Conservation (phyloP, 805 yeast species). For the Ogataea siamensis region DNA sequence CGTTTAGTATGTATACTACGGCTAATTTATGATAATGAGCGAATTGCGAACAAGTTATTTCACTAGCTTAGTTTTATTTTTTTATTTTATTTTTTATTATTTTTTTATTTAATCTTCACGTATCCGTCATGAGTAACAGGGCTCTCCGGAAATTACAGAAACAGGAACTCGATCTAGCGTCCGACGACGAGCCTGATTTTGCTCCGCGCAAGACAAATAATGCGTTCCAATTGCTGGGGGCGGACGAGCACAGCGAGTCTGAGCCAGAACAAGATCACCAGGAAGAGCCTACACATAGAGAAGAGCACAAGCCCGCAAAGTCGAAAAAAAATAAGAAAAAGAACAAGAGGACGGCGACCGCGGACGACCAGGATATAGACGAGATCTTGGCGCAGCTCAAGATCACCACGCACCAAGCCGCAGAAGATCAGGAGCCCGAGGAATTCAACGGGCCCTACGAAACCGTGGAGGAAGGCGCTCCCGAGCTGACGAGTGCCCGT, state of each 20-base stretch:
- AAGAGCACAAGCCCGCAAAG: conserved; percentile 1
- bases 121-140: conserved; percentile 45
- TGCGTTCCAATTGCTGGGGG: conserved; percentile 45
- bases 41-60: no score
- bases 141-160: conserved; percentile 34
- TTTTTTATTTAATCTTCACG: no score
- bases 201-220: conserved; percentile 30
- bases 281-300: neutral
- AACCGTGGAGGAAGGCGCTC: conserved; percentile 29
- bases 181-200: conserved; percentile 6
- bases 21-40: conserved; percentile 5
- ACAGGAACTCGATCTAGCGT: conserved; percentile 14
- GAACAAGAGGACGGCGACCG: conserved; percentile 15
- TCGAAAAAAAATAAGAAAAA: conserved; percentile 16
- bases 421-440: conserved; percentile 25
- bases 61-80: no score
- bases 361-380: conserved; percentile 52
- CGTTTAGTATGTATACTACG: neutral
- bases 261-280: conserved; percentile 3
- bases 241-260: conserved; percentile 24
- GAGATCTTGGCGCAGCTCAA: conserved; percentile 45
- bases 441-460: conserved; percentile 15
- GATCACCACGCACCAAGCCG: conserved; percentile 16
- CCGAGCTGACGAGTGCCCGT: conserved; percentile 43
- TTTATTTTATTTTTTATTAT: no score